Base-by-base conservation (phyloP, 208 protist species). In the Jaenimonas drosophilae region DNA sequence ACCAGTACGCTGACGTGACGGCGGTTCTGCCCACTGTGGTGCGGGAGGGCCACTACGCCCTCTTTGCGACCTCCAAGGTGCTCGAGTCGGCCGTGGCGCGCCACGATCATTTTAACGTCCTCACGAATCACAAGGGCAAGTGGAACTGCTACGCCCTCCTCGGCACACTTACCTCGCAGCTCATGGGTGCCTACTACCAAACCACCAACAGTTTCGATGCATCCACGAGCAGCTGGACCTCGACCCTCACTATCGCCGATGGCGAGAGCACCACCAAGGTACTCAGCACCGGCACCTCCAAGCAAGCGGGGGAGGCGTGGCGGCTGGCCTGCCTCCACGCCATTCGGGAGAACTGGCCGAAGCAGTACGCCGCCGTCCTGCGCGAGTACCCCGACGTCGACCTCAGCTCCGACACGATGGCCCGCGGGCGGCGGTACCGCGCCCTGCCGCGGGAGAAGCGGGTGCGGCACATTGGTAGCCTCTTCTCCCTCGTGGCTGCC, bases 391-490 rank as follows among this genome's bases (percentile, higher is more conserved):
- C 85, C 2, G 85, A 93, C 32, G 52, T 93, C 32, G 80, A 93
- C 50, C 75, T 87, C 34, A 77, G 76, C n/a, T 19, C 37, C 6
- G 80, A 90, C 51, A 76, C 62, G 23, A 66, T 77, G 50, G 62
- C 78, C 3, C 66, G 73, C 32, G 66, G 76, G 29, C 61, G 68
- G 21, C 69, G 70, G 40, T 81, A 65, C 49, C 74, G 80, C 39
- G 77, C 75, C 17, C 60, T 94, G 26, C 85, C 85, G 23, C 85
- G 80, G 26, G 78, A 90, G 46, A 94, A 90, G 51, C 85, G 85
- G 29, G 71, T 94, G 44, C 54, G 66, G 27, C 79, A 88, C 64
- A 73, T 94, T 6, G 52, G 51, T 5, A 72, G 65, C 37, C 49
- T 94, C 25, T 74, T 83, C 26, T 47, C 63, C 1, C 67, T 90